These are phyloP conservation scores for Elasticomyces elasticus DNA, from an alignment of 495 filamentous ascomycete genomes.

Conservation along the genomic window DNA sequence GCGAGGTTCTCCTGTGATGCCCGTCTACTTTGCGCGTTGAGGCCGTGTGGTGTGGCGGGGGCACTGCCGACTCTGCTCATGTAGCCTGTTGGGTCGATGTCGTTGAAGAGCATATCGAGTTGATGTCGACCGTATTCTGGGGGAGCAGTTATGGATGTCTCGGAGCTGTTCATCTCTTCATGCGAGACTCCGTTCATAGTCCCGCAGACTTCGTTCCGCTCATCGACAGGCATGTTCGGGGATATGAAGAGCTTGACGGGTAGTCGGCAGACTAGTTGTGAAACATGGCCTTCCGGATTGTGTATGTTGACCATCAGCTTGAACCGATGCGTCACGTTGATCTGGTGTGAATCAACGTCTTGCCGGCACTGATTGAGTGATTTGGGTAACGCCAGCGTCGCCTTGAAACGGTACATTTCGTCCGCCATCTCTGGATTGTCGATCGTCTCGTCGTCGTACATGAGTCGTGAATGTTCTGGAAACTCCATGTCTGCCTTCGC, in stretches of 20 bases:
- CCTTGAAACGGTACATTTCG: conserved; percentile 63
- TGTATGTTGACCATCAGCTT: conserved; percentile 76
- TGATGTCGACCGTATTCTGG: conserved; percentile 80
- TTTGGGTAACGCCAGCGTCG: conserved; percentile 62
- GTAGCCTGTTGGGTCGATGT: conserved; percentile 64
- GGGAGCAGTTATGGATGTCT: conserved; percentile 49
- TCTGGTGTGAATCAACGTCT: conserved; percentile 69
- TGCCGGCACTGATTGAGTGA: conserved; percentile 71
- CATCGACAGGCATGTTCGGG: conserved; percentile 73
- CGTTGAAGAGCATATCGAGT: conserved; percentile 80
- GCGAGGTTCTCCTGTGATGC: conserved; percentile 72
- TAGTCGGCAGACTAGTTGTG: conserved; percentile 79
- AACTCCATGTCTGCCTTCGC: conserved; percentile 26
- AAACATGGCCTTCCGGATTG: conserved; percentile 88
- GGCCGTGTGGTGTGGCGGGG: conserved; percentile 54
- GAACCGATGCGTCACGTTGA: conserved; percentile 81
- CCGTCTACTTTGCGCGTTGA: conserved; percentile 61
- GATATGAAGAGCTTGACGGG: conserved; percentile 90
- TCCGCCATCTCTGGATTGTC: conserved; percentile 52
- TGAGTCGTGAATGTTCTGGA: conserved; percentile 37
- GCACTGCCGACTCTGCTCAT: conserved; percentile 69
- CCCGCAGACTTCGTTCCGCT: conserved; percentile 59
- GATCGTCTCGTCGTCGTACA: conserved; percentile 43
- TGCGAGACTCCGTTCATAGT: conserved; percentile 35
- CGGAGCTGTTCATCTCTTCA: conserved; percentile 31